These are phyloP conservation scores for Madurella mycetomatis DNA, from an alignment of 2,329 filamentous ascomycete genomes.

Conservation along the genomic window DNA sequence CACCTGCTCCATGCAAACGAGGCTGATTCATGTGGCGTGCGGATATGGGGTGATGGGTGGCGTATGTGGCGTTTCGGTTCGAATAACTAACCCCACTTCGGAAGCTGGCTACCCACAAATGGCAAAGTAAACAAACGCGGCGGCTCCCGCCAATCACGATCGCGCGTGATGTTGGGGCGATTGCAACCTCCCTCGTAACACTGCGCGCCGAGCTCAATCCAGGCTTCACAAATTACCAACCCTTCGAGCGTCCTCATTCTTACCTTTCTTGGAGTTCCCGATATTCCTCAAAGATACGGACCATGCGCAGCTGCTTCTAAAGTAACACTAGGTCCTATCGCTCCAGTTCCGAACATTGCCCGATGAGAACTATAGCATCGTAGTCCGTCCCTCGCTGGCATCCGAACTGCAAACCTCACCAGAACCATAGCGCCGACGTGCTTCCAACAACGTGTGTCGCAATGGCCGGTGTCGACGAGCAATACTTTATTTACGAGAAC, in stretches of 20 bases:
- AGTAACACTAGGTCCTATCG: background rate
- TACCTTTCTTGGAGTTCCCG: background rate
- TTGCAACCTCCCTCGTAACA: slow-evolving; percentile 14
- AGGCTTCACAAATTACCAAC: background rate
- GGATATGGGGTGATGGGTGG: background rate
- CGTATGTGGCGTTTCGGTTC: background rate
- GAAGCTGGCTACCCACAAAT: background rate
- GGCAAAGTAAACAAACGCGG: slow-evolving; percentile 27
- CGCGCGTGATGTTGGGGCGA: slow-evolving; percentile 8
- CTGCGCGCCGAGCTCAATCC: background rate
- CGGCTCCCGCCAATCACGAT: slow-evolving; percentile 17
- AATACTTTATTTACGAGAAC: slow-evolving; percentile 54
- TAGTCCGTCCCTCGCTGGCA: background rate
- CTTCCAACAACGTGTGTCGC: background rate
- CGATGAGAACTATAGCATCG: background rate
- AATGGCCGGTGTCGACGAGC: slow-evolving; percentile 15
- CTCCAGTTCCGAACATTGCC: background rate
- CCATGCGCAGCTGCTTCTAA: too few relatives aligned
- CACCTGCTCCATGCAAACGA: background rate
- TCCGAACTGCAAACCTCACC: background rate
- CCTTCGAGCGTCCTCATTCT: background rate
- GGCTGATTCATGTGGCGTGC: background rate
- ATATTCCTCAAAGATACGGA: background rate
- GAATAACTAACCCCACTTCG: background rate
- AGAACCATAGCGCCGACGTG: background rate